These are phyloP conservation scores for Erucastrum elatum DNA, from an alignment of 345 rosid species.

Conservation along the genomic window DNA sequence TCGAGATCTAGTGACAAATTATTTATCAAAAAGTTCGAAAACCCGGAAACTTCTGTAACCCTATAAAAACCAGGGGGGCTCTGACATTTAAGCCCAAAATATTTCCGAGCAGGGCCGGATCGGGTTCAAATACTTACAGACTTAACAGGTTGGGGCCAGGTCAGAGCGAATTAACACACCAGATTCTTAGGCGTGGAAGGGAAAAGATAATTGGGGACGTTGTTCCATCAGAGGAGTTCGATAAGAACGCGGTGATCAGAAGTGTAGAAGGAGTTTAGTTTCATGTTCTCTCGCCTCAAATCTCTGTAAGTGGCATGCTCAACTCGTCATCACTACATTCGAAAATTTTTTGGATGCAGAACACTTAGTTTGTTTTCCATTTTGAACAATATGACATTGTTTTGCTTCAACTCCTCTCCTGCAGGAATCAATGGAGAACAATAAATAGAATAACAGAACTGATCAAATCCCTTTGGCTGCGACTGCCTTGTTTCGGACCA, in stretches of 20 bases:
- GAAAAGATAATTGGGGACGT: constrained; percentile 28
- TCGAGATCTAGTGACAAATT: no score
- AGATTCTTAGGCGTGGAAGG: no score
- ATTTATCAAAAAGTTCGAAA: no score
- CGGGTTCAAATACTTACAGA: no score
- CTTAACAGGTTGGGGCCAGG: no score
- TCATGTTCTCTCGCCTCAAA: no score
- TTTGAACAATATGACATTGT: neutral
- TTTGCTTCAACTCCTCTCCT: constrained; percentile 11
- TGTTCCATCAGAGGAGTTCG: constrained; percentile 69
- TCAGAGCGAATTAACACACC: no score
- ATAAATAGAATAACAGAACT: constrained; percentile 1
- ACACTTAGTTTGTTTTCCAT: neutral
- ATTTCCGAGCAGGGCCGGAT: no score
- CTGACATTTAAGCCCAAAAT: no score
- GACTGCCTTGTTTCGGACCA: constrained; percentile 12
- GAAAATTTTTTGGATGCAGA: neutral
- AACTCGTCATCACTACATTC: neutral
- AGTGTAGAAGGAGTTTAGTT: constrained; percentile 28
- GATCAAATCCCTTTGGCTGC: neutral
- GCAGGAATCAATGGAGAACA: constrained; percentile 2
- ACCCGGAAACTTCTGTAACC: no score
- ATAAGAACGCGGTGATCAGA: constrained; percentile 59
- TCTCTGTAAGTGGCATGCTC: constrained; percentile 32
- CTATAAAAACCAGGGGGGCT: no score